Conservation (phyloP, 2,329 filamentous ascomycete species). For the Fusarium abutilonis region DNA sequence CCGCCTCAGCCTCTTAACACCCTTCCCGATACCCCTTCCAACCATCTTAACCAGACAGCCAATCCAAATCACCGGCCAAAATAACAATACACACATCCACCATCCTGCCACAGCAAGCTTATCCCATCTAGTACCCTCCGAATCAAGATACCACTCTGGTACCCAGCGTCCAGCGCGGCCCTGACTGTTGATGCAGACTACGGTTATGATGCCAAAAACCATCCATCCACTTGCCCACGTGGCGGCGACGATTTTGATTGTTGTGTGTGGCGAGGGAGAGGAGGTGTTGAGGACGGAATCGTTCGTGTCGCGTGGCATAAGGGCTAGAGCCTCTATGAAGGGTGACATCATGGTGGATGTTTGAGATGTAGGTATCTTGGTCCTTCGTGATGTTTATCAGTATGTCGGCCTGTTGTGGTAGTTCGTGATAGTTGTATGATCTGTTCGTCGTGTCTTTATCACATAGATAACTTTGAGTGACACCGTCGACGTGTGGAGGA, state of each 20-base stretch:
- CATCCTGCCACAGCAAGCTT: conserved; percentile 40
- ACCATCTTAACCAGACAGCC: conserved; percentile 77
- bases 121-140: conserved; percentile 33
- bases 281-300: conserved; percentile 21
- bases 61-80: conserved; percentile 68
- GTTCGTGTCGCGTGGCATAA: conserved; percentile 3
- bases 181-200: conserved; percentile 47
- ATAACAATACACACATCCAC: conserved; percentile 46
- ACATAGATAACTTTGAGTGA: background rate
- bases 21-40: conserved; percentile 46
- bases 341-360: too few relatives aligned
- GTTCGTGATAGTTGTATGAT: background rate
- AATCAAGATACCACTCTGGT: conserved; percentile 50
- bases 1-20: conserved; percentile 60
- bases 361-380: background rate
- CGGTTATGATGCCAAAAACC: conserved; percentile 47
- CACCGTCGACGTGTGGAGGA: background rate
- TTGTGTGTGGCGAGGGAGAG: conserved; percentile 12
- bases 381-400: background rate
- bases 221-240: conserved; percentile 46
- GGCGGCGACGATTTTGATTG: conserved; percentile 41
- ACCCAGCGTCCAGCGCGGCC: conserved; percentile 47
- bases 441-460: background rate
- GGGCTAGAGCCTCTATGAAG: background rate
- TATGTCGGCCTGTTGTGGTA: too few relatives aligned